Base-by-base conservation (phyloP, 1,284 basidiomycete genomes). In the Crepidotus sp. region DNA sequence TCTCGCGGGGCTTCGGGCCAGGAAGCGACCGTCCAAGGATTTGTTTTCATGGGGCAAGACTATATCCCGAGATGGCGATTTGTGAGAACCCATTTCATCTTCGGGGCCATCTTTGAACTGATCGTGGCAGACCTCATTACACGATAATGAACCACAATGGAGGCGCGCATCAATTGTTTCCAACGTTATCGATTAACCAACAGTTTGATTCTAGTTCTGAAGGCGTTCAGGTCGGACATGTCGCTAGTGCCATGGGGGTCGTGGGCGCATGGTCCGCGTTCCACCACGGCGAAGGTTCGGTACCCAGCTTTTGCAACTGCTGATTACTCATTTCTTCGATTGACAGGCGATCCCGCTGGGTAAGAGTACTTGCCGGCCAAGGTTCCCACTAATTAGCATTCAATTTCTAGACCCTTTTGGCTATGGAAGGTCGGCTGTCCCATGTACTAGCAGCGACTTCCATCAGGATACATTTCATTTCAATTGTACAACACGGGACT, bases 181-280 rank as follows among this genome's bases (percentile, higher is more conserved):
- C 17, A 21, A 42, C 8, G 24, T 31, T 32, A n/a, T 29, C 24
- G 22, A 25, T 35, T 15, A 24, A 22, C n/a, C 3, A 40, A 36
- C 34, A 30, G n/a, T 36, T 15, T 40, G 40, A 38, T 17, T 50
- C 32, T 40, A 69, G 64, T 40, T 82, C 78, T 21, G 75, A 77
- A 59, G 80, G 76, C 15, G 66, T 79, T 3, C 80, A 83, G 56
- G 57, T 84, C 14, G 80, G 80, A 8, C 68, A 69, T 22, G 63
- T 77, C 14, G 74, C 70, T 24, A 81, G 79, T 57, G 76, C 76
- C 4, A 70, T 70, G 38, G 82, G 81, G 3, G 63, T 83, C 13
- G 68, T 77, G 18, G 80, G 82, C 3, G 67, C 73, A 8, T 85
- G 80, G 80, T 75, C 76, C 2, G 77, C 77, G 4, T 71, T 69